These are phyloP conservation scores for Trametes gibbosa DNA, from an alignment of 768 basidiomycete genomes.

Conservation along the genomic window DNA sequence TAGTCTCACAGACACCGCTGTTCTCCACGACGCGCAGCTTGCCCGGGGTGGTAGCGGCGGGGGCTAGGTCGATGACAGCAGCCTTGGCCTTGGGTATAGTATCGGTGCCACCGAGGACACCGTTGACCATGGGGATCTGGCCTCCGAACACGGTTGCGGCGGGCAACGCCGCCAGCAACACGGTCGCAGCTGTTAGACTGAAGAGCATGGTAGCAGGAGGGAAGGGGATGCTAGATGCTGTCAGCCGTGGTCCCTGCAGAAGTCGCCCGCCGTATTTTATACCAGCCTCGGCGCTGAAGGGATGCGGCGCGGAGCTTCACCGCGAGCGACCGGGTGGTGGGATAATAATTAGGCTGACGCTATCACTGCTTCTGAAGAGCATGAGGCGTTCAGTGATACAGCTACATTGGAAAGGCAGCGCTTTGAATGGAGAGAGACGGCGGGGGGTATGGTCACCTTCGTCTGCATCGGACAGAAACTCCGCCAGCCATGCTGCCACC, in stretches of 20 bases:
- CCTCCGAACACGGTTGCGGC: constrained; percentile 26
- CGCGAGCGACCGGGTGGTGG: not conserved
- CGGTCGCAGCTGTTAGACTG: constrained; percentile 13
- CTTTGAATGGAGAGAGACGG: not conserved
- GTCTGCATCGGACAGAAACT: not conserved
- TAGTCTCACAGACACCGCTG: constrained; percentile 64
- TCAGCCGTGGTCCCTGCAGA: not conserved
- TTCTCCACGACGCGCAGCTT: constrained; percentile 57
- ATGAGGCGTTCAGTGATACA: not conserved
- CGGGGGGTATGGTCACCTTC: not conserved
- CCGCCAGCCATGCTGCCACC: not conserved
- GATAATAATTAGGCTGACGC: not conserved
- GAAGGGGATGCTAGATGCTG: not conserved
- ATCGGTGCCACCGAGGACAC: constrained; percentile 44
- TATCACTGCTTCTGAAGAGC: constrained; percentile 6
- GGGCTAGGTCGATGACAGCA: not conserved
- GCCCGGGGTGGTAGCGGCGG: constrained; percentile 37
- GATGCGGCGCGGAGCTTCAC: constrained; percentile 1
- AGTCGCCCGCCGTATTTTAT: not conserved
- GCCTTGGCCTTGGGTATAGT: constrained; percentile 27
- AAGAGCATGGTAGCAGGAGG: constrained; percentile 19
- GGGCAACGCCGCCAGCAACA: constrained; percentile 18
- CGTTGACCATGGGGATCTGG: constrained; percentile 49
- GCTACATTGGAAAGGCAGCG: not conserved
- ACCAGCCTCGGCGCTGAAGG: constrained; percentile 1